Evolutionary conservation across 2,329 filamentous ascomycete species (phyloP), one percentile per base, ranked within the genome.

Genomic region (Fusarium anguioides): DNA sequence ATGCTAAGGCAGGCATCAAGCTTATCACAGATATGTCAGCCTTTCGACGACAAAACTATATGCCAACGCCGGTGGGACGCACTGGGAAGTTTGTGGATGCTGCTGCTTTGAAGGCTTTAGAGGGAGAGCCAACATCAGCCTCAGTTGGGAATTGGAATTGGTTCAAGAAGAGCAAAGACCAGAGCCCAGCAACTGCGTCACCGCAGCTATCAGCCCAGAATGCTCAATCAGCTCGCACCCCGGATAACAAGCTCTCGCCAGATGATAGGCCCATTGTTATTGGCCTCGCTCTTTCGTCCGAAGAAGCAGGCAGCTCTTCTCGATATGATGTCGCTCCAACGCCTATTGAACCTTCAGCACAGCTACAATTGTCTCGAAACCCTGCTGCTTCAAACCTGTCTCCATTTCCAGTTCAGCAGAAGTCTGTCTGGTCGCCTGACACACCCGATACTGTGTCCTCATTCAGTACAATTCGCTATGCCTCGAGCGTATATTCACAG

Each of bases 181-280:
- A 72, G 35, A 78, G 66, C 36, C 75, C 73, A 17, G 68, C 65
- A 15, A 68, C 72, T 14, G 66, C 71, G 15, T 71, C 72, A 5
- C 70, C 76, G 11, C 74, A 75, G 23, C 23, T 31, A 15, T 68
- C 60, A n/a, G 65, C 60, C 29, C 73, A 72, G 36, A 66, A 69
- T 44, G 50, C 50, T 27, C 73, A 72, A 35, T 66, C 70, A 23
- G 53, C 70, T 58, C 61, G 73, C 61, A 65, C 70, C 62, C 51
- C 73, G 23, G 74, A 74, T 8, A 74, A 75, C 12, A 87, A 88
- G 62, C 81, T 92, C 6, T 92, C 90, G 15, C 90, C 91, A 1
- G 86, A 85, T 58, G 88, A 91, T 70, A 83, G 87, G n/a, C 89
- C 89, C 2, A 93, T 93, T 60, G 84, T 91, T 39, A 93, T 93